Evolutionary conservation across 2,329 filamentous ascomycete genomes (phyloP).

Genomic region (Pseudopithomyces maydicus): DNA sequence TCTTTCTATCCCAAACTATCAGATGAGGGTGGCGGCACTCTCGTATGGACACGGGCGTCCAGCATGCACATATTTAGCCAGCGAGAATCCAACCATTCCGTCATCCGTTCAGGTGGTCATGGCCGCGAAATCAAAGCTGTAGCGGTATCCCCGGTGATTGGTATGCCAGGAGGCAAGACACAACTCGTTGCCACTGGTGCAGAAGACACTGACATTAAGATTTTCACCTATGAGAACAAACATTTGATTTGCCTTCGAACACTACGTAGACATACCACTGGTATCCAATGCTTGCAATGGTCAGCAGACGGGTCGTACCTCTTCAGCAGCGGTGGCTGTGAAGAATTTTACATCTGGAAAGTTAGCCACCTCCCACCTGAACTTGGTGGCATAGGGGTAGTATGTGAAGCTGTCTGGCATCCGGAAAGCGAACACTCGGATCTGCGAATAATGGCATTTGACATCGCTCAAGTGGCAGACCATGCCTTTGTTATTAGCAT

Average conservation of each 20-base stretch:
- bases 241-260: constrained; percentile 62
- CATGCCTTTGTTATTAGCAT: constrained; percentile 66
- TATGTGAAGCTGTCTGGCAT: constrained; percentile 57
- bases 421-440: constrained; percentile 63
- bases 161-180: background rate
- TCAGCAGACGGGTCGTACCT: constrained; percentile 68
- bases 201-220: constrained; percentile 75
- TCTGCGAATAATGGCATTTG: constrained; percentile 81
- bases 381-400: constrained; percentile 57
- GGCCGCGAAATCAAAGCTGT: constrained; percentile 81
- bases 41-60: constrained; percentile 78
- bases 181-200: constrained; percentile 68
- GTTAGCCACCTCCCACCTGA: constrained; percentile 57
- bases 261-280: constrained; percentile 78
- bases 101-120: constrained; percentile 73
- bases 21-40: constrained; percentile 51
- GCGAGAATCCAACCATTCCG: constrained; percentile 46
- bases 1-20: constrained; percentile 52
- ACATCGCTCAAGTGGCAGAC: constrained; percentile 50
- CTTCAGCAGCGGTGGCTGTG: constrained; percentile 84
- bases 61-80: constrained; percentile 54
- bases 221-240: constrained; percentile 61
- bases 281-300: constrained; percentile 82
- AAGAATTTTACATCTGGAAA: constrained; percentile 89
- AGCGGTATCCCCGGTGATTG: constrained; percentile 48